phyloP scores from a whole-genome alignment of 345 rosid species.

The Salix suchowensis region DNA sequence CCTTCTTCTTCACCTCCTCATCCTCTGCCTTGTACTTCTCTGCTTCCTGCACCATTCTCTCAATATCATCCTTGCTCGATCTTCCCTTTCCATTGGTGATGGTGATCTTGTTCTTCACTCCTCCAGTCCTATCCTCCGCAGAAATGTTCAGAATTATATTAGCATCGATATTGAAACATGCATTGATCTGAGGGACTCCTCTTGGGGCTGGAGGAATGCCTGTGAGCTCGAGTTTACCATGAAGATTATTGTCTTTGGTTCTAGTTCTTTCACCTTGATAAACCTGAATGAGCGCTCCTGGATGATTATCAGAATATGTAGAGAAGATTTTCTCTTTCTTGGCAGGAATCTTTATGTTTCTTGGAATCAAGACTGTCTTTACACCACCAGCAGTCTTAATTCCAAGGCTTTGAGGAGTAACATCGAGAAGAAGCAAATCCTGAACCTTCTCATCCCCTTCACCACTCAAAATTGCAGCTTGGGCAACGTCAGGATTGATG shows the following conservation, averaged over 20 bases:
- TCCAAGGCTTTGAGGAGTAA: constrained; percentile 20
- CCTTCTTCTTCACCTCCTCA: constrained; percentile 19
- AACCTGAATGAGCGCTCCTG: constrained; percentile 14
- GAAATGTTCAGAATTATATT: constrained; percentile 13
- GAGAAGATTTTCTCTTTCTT: constrained; percentile 15
- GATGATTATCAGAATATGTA: constrained; percentile 15
- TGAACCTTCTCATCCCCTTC: constrained; percentile 19
- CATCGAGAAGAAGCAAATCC: constrained; percentile 17
- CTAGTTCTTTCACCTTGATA: constrained; percentile 17
- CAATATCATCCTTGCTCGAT: constrained; percentile 11
- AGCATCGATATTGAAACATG: constrained; percentile 13
- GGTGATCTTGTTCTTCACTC: constrained; percentile 24
- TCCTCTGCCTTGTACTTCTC: constrained; percentile 20
- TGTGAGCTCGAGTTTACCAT: constrained; percentile 10
- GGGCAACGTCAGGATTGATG: constrained; percentile 20
- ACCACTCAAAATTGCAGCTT: constrained; percentile 12
- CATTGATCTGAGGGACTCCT: constrained; percentile 21
- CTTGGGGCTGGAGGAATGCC: constrained; percentile 14
- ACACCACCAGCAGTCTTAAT: constrained; percentile 16
- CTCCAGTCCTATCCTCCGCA: constrained; percentile 18
- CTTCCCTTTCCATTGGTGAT: constrained; percentile 19
- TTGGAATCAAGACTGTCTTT: neutral
- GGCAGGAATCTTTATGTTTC: constrained; percentile 15
- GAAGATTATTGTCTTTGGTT: constrained; percentile 14
- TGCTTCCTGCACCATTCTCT: constrained; percentile 22